Evolutionary conservation across 805 yeast species (phyloP).

Genomic region (Priceomyces fermenticarens): DNA sequence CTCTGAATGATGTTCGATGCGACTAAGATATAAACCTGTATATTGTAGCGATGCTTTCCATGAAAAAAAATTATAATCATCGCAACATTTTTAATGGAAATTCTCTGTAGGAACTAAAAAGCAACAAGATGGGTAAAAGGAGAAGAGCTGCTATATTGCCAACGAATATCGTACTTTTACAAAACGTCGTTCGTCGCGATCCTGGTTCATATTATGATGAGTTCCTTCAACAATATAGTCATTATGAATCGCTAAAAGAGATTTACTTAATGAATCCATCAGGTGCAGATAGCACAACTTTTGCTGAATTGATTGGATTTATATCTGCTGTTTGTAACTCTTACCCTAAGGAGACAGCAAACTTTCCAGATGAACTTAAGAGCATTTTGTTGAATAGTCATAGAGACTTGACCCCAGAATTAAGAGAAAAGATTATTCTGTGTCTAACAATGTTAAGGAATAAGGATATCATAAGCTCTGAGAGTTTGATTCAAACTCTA

Average conservation of each 20-base stretch:
- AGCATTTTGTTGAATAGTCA: conserved; percentile 70
- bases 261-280: conserved; percentile 73
- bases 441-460: conserved; percentile 88
- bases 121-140: conserved; percentile 67
- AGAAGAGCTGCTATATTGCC: conserved; percentile 93
- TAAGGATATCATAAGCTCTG: conserved; percentile 75
- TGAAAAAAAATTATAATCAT: no score
- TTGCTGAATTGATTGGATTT: conserved; percentile 83
- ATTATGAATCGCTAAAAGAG: conserved; percentile 87
- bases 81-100: neutral
- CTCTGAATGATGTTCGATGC: no score
- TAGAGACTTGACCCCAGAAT: conserved; percentile 74
- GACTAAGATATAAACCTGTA: no score
- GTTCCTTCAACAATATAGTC: conserved; percentile 87
- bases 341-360: conserved; percentile 83
- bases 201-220: conserved; percentile 94
- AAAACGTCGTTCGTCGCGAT: conserved; percentile 89
- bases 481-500: conserved; percentile 75
- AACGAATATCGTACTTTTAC: conserved; percentile 84
- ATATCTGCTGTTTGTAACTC: conserved; percentile 89
- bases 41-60: no score
- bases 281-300: conserved; percentile 54
- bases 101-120: neutral
- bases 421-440: conserved; percentile 88
- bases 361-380: conserved; percentile 79